phyloP scores from a whole-genome alignment of 495 filamentous ascomycete genomes.

The Barbatosphaeria neglecta region DNA sequence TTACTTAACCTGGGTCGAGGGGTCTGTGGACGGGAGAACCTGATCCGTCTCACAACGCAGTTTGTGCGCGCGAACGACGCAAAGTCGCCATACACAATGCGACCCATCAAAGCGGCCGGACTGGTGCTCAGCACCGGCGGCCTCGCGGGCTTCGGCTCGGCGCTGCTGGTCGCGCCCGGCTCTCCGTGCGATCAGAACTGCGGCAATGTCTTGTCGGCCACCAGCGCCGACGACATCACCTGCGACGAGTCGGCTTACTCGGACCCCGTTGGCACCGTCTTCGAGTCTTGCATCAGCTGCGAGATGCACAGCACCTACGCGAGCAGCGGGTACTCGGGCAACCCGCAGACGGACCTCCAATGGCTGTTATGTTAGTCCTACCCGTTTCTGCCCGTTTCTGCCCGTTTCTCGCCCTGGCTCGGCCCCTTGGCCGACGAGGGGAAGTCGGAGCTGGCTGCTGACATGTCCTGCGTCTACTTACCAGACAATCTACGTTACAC shows the following conservation, averaged over 20 bases:
- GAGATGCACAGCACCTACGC: slow-evolving; percentile 26
- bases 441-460: no score
- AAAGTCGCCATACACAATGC: neutral
- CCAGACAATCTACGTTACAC: slow-evolving; percentile 36
- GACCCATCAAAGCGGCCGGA: neutral
- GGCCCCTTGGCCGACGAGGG: no score
- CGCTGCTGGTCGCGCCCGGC: slow-evolving; percentile 21
- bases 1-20: no score
- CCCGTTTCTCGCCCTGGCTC: neutral
- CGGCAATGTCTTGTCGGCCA: slow-evolving; percentile 28
- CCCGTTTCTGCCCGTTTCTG: neutral
- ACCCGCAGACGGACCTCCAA: slow-evolving; percentile 22
- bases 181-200: slow-evolving; percentile 32
- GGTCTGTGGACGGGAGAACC: neutral
- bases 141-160: slow-evolving; percentile 15
- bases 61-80: neutral
- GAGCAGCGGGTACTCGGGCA: slow-evolving; percentile 12
- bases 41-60: neutral
- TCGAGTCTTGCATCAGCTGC: slow-evolving; percentile 29
- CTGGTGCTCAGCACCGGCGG: neutral
- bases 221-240: slow-evolving; percentile 25
- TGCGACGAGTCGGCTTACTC: slow-evolving; percentile 22
- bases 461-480: no score
- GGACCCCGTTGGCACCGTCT: slow-evolving; percentile 19
- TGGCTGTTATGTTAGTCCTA: slow-evolving; percentile 27